Evolutionary conservation across 2,329 filamentous ascomycete genomes (phyloP).

Genomic region (Pezicula rhizophila): DNA sequence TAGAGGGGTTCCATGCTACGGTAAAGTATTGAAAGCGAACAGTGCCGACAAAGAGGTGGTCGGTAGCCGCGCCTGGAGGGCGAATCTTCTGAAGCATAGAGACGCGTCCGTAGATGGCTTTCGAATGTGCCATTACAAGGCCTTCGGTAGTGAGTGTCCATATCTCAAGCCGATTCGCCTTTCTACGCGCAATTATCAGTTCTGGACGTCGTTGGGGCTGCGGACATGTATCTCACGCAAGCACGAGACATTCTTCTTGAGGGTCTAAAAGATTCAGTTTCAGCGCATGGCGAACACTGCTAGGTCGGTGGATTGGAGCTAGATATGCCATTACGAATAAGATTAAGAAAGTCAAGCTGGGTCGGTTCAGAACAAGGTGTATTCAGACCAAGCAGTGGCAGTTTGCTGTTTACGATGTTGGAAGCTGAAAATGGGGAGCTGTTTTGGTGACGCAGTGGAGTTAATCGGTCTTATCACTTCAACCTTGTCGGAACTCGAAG

Average conservation of each 20-base stretch:
- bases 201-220: slow-evolving; percentile 13
- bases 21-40: slow-evolving; percentile 89
- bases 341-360: neutral
- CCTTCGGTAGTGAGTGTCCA: slow-evolving; percentile 64
- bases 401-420: neutral
- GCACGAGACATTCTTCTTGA: slow-evolving; percentile 74
- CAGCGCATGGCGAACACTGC: slow-evolving; percentile 83
- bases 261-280: slow-evolving; percentile 69
- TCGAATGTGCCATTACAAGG: slow-evolving; percentile 60
- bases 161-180: slow-evolving; percentile 80
- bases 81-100: slow-evolving; percentile 77
- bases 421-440: neutral
- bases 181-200: slow-evolving; percentile 41
- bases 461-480: slow-evolving; percentile 2
- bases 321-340: slow-evolving; percentile 73
- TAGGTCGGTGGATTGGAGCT: slow-evolving; percentile 86
- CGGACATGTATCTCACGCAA: slow-evolving; percentile 60
- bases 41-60: slow-evolving; percentile 89
- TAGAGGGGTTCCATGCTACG: slow-evolving; percentile 68
- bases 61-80: slow-evolving; percentile 66
- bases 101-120: slow-evolving; percentile 77
- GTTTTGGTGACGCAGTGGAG: neutral
- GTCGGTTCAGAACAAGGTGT: neutral
- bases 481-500: neutral
- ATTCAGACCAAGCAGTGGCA: no score